phyloP scores from a whole-genome alignment of 305 asterid species.

The Solanum hybrid region DNA sequence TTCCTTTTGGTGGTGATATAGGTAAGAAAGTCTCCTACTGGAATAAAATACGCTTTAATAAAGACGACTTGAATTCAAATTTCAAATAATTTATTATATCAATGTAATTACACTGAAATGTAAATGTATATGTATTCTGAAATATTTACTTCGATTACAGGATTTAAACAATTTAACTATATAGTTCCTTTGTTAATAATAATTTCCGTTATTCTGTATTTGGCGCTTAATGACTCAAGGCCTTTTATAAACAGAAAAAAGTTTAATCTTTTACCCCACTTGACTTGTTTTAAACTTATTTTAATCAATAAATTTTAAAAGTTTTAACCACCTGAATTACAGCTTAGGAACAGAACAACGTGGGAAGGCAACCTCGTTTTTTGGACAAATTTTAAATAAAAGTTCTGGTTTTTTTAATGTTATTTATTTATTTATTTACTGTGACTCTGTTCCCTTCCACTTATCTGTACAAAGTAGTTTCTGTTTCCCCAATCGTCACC shows the following conservation, averaged over 20 bases:
- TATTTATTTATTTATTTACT: background rate
- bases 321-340: background rate
- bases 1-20: background rate
- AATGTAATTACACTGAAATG: background rate
- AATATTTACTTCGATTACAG: background rate
- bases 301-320: background rate
- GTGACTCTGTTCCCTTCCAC: background rate
- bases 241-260: background rate
- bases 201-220: background rate
- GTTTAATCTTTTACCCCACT: background rate
- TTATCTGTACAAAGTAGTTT: background rate
- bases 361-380: conserved; percentile 58
- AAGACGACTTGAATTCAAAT: background rate
- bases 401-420: background rate
- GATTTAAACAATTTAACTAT: background rate
- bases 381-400: conserved; percentile 19
- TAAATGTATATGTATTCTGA: background rate
- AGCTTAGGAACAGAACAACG: conserved; percentile 25
- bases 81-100: background rate
- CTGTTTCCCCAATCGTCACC: background rate
- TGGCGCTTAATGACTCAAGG: conserved; percentile 13
- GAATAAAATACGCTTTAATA: fast-evolving
- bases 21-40: background rate
- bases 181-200: background rate
- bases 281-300: background rate